phyloP scores from a whole-genome alignment of 495 filamentous ascomycete species.

The Lepidopterella palustris region DNA sequence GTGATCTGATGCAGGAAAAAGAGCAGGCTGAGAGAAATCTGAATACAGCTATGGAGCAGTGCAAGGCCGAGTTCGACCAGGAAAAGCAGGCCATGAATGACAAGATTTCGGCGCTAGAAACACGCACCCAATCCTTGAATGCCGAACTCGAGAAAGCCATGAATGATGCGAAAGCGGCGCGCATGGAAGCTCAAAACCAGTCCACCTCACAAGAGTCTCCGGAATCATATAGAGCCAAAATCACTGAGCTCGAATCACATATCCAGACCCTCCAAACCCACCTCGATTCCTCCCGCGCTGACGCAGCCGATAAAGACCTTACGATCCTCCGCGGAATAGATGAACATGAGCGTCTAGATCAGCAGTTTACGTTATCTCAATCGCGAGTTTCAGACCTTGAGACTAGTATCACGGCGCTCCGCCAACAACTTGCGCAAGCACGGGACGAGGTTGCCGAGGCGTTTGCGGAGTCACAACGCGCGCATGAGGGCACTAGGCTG shows the following conservation, averaged over 20 bases:
- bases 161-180: slow-evolving; percentile 9
- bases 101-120: slow-evolving; percentile 7
- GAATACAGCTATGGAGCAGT: slow-evolving; percentile 3
- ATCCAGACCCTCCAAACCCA: slow-evolving; percentile 15
- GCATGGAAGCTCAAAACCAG: neutral
- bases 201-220: neutral
- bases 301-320: slow-evolving; percentile 16
- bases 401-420: slow-evolving; percentile 13
- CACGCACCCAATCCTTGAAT: slow-evolving; percentile 6
- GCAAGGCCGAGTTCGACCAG: slow-evolving; percentile 9
- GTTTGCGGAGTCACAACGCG: slow-evolving; percentile 6
- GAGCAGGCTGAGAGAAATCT: slow-evolving; percentile 4
- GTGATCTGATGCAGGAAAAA: slow-evolving; percentile 14
- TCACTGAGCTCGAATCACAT: slow-evolving; percentile 4
- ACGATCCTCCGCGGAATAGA: slow-evolving; percentile 17
- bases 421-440: slow-evolving; percentile 19
- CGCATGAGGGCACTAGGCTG: slow-evolving; percentile 13
- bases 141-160: slow-evolving; percentile 16
- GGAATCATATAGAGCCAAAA: neutral
- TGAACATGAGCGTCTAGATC: slow-evolving; percentile 19
- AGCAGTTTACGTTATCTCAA: slow-evolving; percentile 10
- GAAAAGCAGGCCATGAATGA: slow-evolving; percentile 6
- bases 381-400: slow-evolving; percentile 18
- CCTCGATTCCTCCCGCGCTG: slow-evolving; percentile 7
- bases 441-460: slow-evolving; percentile 11